Evolutionary conservation across 176 grass and related monocot genomes (phyloP), one percentile per base, ranked within the genome.

Genomic region (Avena insularis): DNA sequence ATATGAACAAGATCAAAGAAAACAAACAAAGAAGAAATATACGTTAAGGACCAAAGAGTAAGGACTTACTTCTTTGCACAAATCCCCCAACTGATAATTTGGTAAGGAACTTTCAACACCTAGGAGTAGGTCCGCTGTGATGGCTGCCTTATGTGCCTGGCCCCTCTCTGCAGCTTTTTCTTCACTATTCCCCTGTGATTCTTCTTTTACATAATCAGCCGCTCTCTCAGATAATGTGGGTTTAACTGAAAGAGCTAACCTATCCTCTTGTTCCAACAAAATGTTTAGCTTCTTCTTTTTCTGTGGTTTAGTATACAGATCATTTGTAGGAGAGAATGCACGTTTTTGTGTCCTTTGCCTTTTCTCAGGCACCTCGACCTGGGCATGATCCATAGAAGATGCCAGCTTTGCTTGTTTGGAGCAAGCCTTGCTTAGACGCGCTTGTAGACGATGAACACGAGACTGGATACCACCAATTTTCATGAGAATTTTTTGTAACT

Each of bases 401-500:
- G 59, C 75, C 57, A 85, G 70, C 50, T 65, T 91, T 27, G 76
- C 79, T 76, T 92, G 80, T 91, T 77, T 91, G 64, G 49, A 73
- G 54, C 77, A 58, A 86, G 75, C 84, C 57, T 89, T 88, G 55
- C 71, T 91, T 2, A 99, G 90, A 87, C 85, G 72, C 76, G 79
- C 86, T 89, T 77, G 89, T 54, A 99, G 87, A 62, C 75, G 82
- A 75, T 84, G 65, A 88, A 99, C 83, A 81, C 79, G 66, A 77
- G 92, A 92, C 75, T 86, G 88, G 67, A 84, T 68, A 80, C 60
- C 76, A 77, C 81, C 90, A 65, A 99, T 99, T 84, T 63, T 82
- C 66, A 79, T 66, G 23, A 99, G 90, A 78, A 94, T 75, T 68
- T 89, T 82, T 60, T 90, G 84, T 74, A 94, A 81, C 21, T 46